Conservation (phyloP, 1,139 yeast species). For the Kurtzmaniella quercitrusa region DNA sequence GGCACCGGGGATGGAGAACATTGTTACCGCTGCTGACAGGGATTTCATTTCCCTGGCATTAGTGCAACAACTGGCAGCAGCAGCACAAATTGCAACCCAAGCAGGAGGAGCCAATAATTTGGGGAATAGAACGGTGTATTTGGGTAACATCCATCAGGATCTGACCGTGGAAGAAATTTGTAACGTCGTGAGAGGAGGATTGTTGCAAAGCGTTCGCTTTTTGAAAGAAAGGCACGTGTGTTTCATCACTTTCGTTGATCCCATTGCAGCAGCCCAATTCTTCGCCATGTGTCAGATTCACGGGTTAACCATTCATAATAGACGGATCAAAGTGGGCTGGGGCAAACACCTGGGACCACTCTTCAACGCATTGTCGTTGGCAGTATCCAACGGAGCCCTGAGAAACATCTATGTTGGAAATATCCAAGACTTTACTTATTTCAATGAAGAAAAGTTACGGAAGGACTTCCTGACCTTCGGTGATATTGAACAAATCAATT, state of each 20-base stretch:
- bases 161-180: conserved; percentile 89
- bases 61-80: conserved; percentile 66
- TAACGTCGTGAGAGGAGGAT: conserved; percentile 90
- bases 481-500: conserved; percentile 74
- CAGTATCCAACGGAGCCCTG: conserved; percentile 92
- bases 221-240: conserved; percentile 83
- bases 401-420: conserved; percentile 88
- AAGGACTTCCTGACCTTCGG: conserved; percentile 73
- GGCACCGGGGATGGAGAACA: conserved; percentile 85
- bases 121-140: conserved; percentile 88
- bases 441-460: conserved; percentile 52
- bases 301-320: conserved; percentile 74
- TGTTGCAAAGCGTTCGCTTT: conserved; percentile 68
- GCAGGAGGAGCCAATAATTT: conserved; percentile 76
- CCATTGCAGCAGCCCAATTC: conserved; percentile 90
- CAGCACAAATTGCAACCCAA: conserved; percentile 68
- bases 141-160: conserved; percentile 83
- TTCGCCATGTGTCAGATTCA: conserved; percentile 84
- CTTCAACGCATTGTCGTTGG: conserved; percentile 72
- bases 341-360: conserved; percentile 93
- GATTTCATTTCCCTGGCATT: conserved; percentile 57
- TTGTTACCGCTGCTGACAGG: conserved; percentile 76
- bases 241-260: conserved; percentile 87
- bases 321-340: conserved; percentile 90
- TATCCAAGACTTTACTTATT: conserved; percentile 43